phyloP scores from a whole-genome alignment of 2,329 filamentous ascomycete species.

The Pyricularia sp. region DNA sequence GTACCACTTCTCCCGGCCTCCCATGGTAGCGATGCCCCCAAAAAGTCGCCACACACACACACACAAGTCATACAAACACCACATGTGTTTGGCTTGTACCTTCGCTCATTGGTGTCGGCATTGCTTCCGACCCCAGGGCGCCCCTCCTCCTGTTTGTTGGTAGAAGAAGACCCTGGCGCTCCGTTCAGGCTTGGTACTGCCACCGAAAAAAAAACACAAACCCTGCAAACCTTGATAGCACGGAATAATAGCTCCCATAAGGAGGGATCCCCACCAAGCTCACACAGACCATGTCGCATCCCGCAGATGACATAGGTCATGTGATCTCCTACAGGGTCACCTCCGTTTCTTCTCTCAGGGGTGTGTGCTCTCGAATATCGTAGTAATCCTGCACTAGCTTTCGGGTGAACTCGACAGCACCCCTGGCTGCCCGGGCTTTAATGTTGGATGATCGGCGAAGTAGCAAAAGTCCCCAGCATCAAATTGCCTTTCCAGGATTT shows the following conservation, averaged over 20 bases:
- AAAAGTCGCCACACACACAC: too few species aligned
- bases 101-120: not conserved
- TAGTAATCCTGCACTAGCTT: not conserved
- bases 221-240: not conserved
- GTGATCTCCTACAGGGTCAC: not conserved
- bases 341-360: not conserved
- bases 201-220: not conserved
- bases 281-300: not conserved
- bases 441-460: not conserved
- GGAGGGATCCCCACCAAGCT: not conserved
- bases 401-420: not conserved
- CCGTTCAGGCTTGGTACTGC: not conserved
- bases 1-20: not conserved
- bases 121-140: not conserved
- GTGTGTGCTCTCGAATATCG: too few species aligned
- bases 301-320: not conserved
- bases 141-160: not conserved
- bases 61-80: not conserved
- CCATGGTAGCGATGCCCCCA: too few species aligned
- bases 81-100: not conserved
- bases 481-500: not conserved
- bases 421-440: not conserved
- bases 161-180: not conserved
- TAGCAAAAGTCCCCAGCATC: not conserved
- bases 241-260: not conserved